Conservation (phyloP, 257 asterid species). For the Plantago major region DNA sequence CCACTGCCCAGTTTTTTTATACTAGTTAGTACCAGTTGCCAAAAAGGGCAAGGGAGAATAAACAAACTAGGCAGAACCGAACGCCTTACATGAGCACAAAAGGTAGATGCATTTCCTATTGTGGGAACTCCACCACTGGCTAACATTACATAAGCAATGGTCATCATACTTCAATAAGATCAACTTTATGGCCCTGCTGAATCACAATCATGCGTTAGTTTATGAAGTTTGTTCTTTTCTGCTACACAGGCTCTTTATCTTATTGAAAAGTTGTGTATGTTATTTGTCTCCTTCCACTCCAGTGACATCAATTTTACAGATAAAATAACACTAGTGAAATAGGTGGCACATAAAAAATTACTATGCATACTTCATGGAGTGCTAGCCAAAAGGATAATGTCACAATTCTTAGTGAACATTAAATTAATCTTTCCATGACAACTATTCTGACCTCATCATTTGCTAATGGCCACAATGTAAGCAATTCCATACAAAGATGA, state of each 20-base stretch:
- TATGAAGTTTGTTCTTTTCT: background rate
- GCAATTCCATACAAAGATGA: background rate
- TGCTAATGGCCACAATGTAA: background rate
- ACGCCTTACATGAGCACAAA: conserved; percentile 26
- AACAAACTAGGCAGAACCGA: conserved; percentile 25
- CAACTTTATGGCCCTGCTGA: conserved; percentile 1
- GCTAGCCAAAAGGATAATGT: background rate
- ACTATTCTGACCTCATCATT: background rate
- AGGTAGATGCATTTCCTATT: conserved; percentile 19
- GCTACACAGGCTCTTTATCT: background rate
- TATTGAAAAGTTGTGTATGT: background rate
- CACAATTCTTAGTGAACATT: background rate
- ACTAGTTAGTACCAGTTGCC: conserved; percentile 14
- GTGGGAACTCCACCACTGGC: conserved; percentile 36
- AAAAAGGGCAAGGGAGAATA: conserved; percentile 13
- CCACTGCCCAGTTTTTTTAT: conserved; percentile 13
- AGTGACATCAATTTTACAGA: conserved; percentile 4
- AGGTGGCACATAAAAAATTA: background rate
- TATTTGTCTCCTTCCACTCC: conserved; percentile 3
- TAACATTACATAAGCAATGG: background rate
- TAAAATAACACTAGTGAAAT: background rate
- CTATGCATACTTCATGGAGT: no score
- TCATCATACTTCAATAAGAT: conserved; percentile 5
- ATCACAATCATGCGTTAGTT: background rate
- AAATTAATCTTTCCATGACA: background rate